phyloP scores from a whole-genome alignment of 352 stramenopile species.

The Pythium dissimile region DNA sequence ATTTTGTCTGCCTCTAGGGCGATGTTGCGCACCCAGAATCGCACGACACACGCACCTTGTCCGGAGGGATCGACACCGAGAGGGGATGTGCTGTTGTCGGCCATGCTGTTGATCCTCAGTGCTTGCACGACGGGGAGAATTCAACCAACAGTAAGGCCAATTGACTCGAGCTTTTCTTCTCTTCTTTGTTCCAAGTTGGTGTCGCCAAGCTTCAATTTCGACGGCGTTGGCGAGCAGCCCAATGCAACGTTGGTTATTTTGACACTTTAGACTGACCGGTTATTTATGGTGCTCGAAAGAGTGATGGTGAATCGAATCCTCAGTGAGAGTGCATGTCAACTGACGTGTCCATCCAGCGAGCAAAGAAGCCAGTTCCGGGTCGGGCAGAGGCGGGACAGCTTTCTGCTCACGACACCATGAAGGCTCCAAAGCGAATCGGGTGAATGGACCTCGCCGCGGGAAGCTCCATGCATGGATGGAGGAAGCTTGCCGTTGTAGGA shows the following conservation, averaged over 20 bases:
- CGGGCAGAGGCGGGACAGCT: background rate
- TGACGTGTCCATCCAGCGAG: background rate
- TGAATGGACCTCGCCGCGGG: background rate
- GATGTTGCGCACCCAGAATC: background rate
- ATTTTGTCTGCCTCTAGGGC: background rate
- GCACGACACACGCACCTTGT: constrained; percentile 3
- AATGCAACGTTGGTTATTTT: constrained; percentile 6
- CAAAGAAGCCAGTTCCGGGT: background rate
- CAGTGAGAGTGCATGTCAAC: background rate
- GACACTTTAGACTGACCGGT: background rate
- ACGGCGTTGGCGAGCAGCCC: background rate
- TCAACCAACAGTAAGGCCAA: too few relatives aligned
- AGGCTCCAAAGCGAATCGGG: background rate
- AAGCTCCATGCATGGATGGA: background rate
- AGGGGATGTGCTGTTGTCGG: constrained; percentile 20
- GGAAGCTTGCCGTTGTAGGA: too few relatives aligned
- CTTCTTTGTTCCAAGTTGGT: background rate
- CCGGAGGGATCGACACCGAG: background rate
- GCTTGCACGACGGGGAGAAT: too few relatives aligned
- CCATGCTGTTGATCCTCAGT: constrained; percentile 1
- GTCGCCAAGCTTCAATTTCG: constrained; percentile 22
- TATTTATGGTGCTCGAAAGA: background rate
- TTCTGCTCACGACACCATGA: background rate
- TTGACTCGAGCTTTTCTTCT: background rate
- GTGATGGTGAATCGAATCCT: background rate